Conservation (phyloP, 129 eudicot genomes). For the Saussurea involucrata region DNA sequence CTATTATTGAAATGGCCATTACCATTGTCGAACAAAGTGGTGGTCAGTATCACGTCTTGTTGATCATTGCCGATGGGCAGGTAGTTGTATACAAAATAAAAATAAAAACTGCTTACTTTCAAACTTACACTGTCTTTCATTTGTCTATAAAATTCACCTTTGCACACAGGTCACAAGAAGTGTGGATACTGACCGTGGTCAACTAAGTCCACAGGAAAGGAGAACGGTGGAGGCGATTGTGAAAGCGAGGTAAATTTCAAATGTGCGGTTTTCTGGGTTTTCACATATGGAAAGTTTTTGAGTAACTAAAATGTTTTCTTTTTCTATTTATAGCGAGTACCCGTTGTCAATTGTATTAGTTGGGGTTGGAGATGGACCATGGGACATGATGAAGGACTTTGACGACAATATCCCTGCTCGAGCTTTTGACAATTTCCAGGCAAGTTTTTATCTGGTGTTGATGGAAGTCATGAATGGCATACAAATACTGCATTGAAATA, state of each 20-base stretch:
- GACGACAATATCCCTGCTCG: conserved; percentile 96
- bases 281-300: background rate
- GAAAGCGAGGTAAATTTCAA: conserved; percentile 68
- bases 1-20: conserved; percentile 85
- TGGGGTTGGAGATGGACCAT: conserved; percentile 99
- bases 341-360: conserved; percentile 87
- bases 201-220: conserved; percentile 85
- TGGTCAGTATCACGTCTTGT: conserved; percentile 94
- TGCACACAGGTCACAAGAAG: conserved; percentile 84
- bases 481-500: no score
- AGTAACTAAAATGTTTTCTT: conserved; percentile 4
- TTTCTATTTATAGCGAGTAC: conserved; percentile 49
- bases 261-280: background rate
- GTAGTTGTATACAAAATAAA: conserved; percentile 24
- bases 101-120: background rate
- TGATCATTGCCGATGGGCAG: conserved; percentile 98
- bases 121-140: background rate
- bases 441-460: conserved; percentile 24
- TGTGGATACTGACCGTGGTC: conserved; percentile 73
- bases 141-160: background rate
- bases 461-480: background rate
- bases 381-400: conserved; percentile 98
- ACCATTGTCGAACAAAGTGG: conserved; percentile 97
- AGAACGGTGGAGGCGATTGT: conserved; percentile 91
- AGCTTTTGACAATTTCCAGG: conserved; percentile 96